phyloP scores from a whole-genome alignment of 2,329 filamentous ascomycete genomes.

The Thielaviopsis euricoi region DNA sequence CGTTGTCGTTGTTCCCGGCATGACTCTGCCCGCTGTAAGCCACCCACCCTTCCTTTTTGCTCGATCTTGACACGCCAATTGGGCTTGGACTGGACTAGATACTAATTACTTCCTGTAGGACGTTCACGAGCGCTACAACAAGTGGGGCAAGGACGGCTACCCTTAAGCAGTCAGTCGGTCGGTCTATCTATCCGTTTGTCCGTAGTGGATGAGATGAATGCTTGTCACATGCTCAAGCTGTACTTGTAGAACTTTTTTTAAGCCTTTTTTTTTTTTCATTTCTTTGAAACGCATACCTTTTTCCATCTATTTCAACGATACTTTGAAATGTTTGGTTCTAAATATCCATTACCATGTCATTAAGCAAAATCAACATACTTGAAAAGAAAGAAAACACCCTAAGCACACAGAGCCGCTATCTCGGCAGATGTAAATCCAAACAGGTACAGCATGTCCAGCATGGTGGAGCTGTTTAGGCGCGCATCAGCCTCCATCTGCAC shows the following conservation, averaged over 20 bases:
- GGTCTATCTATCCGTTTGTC: too few relatives aligned
- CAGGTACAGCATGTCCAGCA: slow-evolving; percentile 58
- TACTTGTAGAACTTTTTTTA: not conserved
- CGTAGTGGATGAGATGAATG: too few relatives aligned
- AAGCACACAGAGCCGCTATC: slow-evolving; percentile 29
- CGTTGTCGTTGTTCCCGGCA: slow-evolving; percentile 83
- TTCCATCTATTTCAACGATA: not conserved
- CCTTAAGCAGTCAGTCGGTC: slow-evolving; percentile 25
- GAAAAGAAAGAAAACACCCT: not conserved
- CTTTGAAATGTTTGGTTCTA: not conserved
- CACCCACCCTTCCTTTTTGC: not conserved
- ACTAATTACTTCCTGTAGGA: slow-evolving; percentile 31
- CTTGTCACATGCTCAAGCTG: not conserved
- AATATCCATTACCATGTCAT: not conserved
- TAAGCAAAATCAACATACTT: not conserved
- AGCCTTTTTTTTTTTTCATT: not conserved
- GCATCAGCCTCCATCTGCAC: slow-evolving; percentile 65
- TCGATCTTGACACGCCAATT: too few relatives aligned
- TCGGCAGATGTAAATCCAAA: slow-evolving; percentile 57
- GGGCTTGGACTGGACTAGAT: too few relatives aligned
- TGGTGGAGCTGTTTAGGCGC: slow-evolving; percentile 51
- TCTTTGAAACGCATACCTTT: not conserved
- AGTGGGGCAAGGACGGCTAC: slow-evolving; percentile 97
- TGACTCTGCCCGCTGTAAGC: slow-evolving; percentile 74
- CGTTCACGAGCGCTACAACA: slow-evolving; percentile 96